Evolutionary conservation across 169 alveolate genomes (phyloP), one percentile per base, ranked within the genome.

Genomic region (Cryptosporidium canis): DNA sequence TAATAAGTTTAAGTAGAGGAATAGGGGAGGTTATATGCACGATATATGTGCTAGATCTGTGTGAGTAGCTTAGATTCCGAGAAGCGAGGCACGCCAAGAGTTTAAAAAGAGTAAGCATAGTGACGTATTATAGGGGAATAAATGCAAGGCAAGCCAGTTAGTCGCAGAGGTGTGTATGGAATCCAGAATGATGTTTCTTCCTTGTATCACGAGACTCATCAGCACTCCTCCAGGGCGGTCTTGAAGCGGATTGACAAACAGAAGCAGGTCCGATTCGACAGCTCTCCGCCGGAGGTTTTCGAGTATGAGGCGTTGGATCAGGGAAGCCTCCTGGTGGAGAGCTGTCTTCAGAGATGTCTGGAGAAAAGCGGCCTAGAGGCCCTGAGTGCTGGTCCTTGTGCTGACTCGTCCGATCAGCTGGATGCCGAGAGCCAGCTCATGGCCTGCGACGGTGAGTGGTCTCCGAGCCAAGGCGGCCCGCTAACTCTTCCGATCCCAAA

Each of bases 241-340:
- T n/a, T 51, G 8, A 51, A 51, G 24, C 63, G 24, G 24, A 3
- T 51, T 1, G 18, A 14, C 44, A 24, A 47, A 14, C 33, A 35
- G 21, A 67, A 67, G 45, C 56, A 67, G 21, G 83, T 67, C 8
- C 66, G 83, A 31, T 67, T 67, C 21, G 37, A 33, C 33, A 51
- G 44, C 45, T 44, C 63, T 14, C 83, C 83, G 9, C 83, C 83
- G 0, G 47, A 67, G 27, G 63, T 67, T 27, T 67, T 45, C 63
- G 83, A 67, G 45, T 67, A 67, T 27, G 83, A 67, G 47, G 63
- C 56, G n/a, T 67, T 9, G 18, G 77, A 33, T 65, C 51, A n/a
- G 12, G 51, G 16, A 1, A 65, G 37, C 51, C 24, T 39, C 31
- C 37, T 65, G n/a, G 14, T 35, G 11, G 53, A 39, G 16, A 65